A percentile compares a stretch with the other conserved stretches of the same genome.
phyloP scores from a whole-genome alignment of 1,284 basidiomycete genomes.

The Trametes hirsuta region DNA sequence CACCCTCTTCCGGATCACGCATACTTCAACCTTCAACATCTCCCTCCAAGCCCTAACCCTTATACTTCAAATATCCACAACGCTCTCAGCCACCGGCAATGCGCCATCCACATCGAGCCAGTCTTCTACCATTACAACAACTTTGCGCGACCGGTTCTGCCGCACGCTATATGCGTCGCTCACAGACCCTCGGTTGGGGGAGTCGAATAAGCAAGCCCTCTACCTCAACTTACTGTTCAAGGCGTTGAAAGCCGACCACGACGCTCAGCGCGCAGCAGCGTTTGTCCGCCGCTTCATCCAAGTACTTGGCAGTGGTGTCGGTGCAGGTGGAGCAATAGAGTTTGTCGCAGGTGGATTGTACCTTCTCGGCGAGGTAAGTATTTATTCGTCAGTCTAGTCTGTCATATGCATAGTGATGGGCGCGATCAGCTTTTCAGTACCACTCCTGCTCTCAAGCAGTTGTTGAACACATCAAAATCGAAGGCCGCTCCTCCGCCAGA shows the following conservation, averaged over 20 bases:
- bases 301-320: slow-evolving; percentile 69
- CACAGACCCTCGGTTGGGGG: slow-evolving; percentile 80
- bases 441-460: slow-evolving; percentile 68
- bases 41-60: slow-evolving; percentile 93
- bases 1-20: slow-evolving; percentile 94
- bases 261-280: slow-evolving; percentile 72
- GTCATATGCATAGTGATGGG: neutral
- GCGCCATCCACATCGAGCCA: slow-evolving; percentile 11
- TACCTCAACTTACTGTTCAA: slow-evolving; percentile 97
- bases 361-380: slow-evolving; percentile 70
- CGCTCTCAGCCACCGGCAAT: slow-evolving; percentile 45
- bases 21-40: slow-evolving; percentile 95
- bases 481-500: slow-evolving; percentile 41
- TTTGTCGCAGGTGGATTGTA: slow-evolving; percentile 91
- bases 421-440: slow-evolving; percentile 70
- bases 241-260: slow-evolving; percentile 82
- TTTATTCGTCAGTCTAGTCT: neutral
- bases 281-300: slow-evolving; percentile 90
- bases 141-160: slow-evolving; percentile 86
- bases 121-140: slow-evolving; percentile 39
- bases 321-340: slow-evolving; percentile 75
- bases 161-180: slow-evolving; percentile 90
- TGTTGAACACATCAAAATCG: slow-evolving; percentile 55
- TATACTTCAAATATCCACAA: slow-evolving; percentile 82
- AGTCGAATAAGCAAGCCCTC: slow-evolving; percentile 95